phyloP scores from a whole-genome alignment of 2,329 filamentous ascomycete genomes.

The Zasmidium citrigriseum region DNA sequence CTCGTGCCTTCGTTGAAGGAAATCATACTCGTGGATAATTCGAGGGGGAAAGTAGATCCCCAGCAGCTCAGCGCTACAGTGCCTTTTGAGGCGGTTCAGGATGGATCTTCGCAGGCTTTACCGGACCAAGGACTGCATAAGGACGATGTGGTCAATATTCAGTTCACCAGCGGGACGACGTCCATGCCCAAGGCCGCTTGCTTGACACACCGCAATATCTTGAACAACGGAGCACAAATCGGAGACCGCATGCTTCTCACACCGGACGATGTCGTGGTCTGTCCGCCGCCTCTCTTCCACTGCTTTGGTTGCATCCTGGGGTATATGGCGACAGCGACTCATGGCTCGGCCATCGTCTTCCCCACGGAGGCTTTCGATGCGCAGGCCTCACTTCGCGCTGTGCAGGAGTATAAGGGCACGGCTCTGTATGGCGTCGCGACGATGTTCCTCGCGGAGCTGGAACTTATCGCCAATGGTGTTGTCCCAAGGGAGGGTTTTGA shows the following conservation, averaged over 20 bases:
- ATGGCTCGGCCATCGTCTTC: slow-evolving; percentile 79
- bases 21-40: slow-evolving; percentile 80
- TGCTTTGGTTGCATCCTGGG: slow-evolving; percentile 91
- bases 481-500: slow-evolving; percentile 57
- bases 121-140: slow-evolving; percentile 53
- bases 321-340: slow-evolving; percentile 93
- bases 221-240: slow-evolving; percentile 89
- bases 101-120: slow-evolving; percentile 41
- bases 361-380: slow-evolving; percentile 87
- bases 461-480: slow-evolving; percentile 58
- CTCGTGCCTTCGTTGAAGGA: slow-evolving; percentile 68
- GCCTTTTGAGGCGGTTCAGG: slow-evolving; percentile 47
- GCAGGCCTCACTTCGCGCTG: slow-evolving; percentile 64
- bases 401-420: slow-evolving; percentile 64
- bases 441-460: slow-evolving; percentile 90
- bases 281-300: slow-evolving; percentile 60
- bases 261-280: slow-evolving; percentile 67
- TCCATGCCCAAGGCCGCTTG: slow-evolving; percentile 85
- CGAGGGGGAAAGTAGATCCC: slow-evolving; percentile 54
- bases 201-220: slow-evolving; percentile 78
- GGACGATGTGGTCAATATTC: slow-evolving; percentile 84
- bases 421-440: slow-evolving; percentile 87
- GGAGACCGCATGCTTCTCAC: slow-evolving; percentile 81
- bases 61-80: slow-evolving; percentile 45
- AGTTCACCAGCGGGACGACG: slow-evolving; percentile 96